A percentile compares a stretch with the other conserved stretches of the same genome.
Evolutionary conservation across 2,329 filamentous ascomycete species (phyloP).

Genomic region (Fusarium tanahbumbuense): DNA sequence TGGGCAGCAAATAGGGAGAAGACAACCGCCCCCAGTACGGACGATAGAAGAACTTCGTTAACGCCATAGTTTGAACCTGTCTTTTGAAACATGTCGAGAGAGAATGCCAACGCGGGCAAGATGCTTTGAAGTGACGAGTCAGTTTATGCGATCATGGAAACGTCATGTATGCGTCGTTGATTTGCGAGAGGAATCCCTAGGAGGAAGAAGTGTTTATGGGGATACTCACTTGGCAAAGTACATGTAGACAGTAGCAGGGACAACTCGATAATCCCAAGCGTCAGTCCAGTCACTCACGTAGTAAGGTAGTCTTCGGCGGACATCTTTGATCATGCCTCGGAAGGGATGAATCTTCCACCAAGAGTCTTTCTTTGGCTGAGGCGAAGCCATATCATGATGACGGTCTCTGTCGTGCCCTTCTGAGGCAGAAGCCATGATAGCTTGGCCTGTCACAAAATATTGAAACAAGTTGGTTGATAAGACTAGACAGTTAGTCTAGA

Average conservation of each 20-base stretch:
- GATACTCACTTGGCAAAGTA: conserved; percentile 86
- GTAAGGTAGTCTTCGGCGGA: conserved; percentile 78
- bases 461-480: not conserved
- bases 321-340: conserved; percentile 82
- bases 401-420: conserved; percentile 12
- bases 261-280: conserved; percentile 90
- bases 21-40: conserved; percentile 83
- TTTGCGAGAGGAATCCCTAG: not conserved
- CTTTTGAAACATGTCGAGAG: conserved; percentile 92
- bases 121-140: conserved; percentile 66
- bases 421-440: conserved; percentile 27
- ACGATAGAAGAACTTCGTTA: conserved; percentile 89
- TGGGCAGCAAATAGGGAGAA: conserved; percentile 85
- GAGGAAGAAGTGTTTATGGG: not conserved
- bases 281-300: conserved; percentile 87
- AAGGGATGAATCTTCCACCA: conserved; percentile 85
- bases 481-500: not conserved
- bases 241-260: conserved; percentile 91
- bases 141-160: conserved; percentile 9
- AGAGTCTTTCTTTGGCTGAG: conserved; percentile 24
- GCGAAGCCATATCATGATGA: conserved; percentile 5
- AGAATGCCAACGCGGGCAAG: conserved; percentile 87
- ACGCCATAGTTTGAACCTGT: conserved; percentile 87
- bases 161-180: conserved; percentile 2
- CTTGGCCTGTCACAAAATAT: not conserved